These are phyloP conservation scores for Kuraishia ogatae DNA, from an alignment of 805 yeast species.

Conservation along the genomic window DNA sequence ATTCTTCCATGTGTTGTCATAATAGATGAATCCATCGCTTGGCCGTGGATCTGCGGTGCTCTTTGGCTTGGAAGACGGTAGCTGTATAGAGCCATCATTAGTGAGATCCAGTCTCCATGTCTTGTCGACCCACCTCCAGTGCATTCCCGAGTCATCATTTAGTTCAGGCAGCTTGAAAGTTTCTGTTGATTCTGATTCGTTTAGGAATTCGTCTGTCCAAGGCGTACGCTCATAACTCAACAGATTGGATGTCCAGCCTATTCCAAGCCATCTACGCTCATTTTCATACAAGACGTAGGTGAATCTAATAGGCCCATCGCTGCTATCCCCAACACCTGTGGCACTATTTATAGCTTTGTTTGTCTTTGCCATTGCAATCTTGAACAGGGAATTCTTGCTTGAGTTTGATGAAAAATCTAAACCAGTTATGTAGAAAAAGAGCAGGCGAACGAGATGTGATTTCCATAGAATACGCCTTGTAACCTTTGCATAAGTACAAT, in stretches of 20 bases:
- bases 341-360: constrained; percentile 23
- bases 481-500: constrained; percentile 78
- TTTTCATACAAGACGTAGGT: constrained; percentile 91
- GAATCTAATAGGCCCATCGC: constrained; percentile 53
- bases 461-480: constrained; percentile 83
- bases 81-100: constrained; percentile 76
- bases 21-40: constrained; percentile 83
- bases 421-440: constrained; percentile 81
- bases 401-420: constrained; percentile 49
- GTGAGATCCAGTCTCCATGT: constrained; percentile 88
- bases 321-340: constrained; percentile 7
- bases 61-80: constrained; percentile 50
- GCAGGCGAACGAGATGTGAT: constrained; percentile 56
- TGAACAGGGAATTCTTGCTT: constrained; percentile 31
- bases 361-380: constrained; percentile 47
- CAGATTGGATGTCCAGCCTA: constrained; percentile 94
- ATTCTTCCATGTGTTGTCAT: constrained; percentile 90
- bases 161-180: constrained; percentile 75
- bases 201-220: constrained; percentile 95
- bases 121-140: constrained; percentile 93
- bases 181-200: constrained; percentile 74
- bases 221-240: constrained; percentile 90
- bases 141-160: constrained; percentile 55
- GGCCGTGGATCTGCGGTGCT: constrained; percentile 62
- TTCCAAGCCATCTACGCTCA: constrained; percentile 95